phyloP scores from a whole-genome alignment of 1,284 basidiomycete species.

The Chalciporus sp. region DNA sequence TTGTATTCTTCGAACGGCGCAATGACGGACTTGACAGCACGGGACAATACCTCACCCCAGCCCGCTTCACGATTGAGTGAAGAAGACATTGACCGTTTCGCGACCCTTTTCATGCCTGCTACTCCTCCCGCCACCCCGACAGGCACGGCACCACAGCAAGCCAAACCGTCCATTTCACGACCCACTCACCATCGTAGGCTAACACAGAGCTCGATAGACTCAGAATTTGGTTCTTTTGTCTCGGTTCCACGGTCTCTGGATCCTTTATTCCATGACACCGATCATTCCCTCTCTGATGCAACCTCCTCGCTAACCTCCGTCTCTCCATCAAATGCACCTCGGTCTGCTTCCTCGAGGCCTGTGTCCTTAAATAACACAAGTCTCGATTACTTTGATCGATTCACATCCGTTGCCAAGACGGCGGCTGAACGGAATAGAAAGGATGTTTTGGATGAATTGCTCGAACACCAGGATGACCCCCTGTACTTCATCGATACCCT shows the following conservation, averaged over 20 bases:
- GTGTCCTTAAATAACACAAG: conserved; percentile 28
- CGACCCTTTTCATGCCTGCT: conserved; percentile 46
- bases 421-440: conserved; percentile 53
- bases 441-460: conserved; percentile 60
- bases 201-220: conserved; percentile 40
- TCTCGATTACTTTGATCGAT: conserved; percentile 59
- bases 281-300: conserved; percentile 1
- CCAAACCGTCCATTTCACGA: neutral
- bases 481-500: conserved; percentile 49
- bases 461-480: conserved; percentile 67
- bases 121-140: conserved; percentile 45
- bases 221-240: conserved; percentile 71
- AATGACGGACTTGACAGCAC: neutral
- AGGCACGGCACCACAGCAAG: conserved; percentile 1
- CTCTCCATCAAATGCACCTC: neutral
- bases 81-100: conserved; percentile 43
- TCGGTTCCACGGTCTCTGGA: conserved; percentile 62
- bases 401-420: conserved; percentile 54
- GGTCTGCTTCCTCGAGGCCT: neutral
- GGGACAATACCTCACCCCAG: neutral
- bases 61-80: conserved; percentile 16
- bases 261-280: conserved; percentile 43
- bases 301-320: neutral
- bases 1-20: neutral
- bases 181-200: conserved; percentile 12